These are phyloP conservation scores for Passiflora organensis DNA, from an alignment of 345 rosid genomes.

Conservation along the genomic window DNA sequence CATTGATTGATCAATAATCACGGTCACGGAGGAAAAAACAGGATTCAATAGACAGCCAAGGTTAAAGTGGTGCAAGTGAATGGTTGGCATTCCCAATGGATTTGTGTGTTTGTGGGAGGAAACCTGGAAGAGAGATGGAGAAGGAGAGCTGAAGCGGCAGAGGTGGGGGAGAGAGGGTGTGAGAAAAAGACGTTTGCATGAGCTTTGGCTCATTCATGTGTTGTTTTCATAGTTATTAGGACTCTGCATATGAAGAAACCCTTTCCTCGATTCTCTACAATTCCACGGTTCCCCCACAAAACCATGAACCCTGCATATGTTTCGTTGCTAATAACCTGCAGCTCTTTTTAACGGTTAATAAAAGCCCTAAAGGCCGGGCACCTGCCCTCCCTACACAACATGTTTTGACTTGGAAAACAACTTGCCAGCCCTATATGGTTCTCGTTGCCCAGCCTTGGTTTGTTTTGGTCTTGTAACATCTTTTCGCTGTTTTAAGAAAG, in stretches of 20 bases:
- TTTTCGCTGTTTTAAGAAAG: conserved; percentile 8
- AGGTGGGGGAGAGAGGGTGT: conserved; percentile 65
- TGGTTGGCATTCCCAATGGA: conserved; percentile 22
- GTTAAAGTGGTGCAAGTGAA: conserved; percentile 12
- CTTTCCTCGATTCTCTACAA: conserved; percentile 60
- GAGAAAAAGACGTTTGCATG: conserved; percentile 99
- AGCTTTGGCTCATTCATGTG: conserved; percentile 84
- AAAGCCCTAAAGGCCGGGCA: conserved; percentile 32
- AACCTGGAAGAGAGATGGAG: conserved; percentile 31
- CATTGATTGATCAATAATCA: conserved; percentile 12
- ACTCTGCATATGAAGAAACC: conserved; percentile 3
- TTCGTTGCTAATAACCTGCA: too few relatives aligned
- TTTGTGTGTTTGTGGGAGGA: conserved; percentile 3
- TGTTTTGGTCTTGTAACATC: conserved; percentile 12
- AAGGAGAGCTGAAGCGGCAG: conserved; percentile 65
- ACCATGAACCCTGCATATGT: neutral
- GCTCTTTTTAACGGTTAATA: neutral
- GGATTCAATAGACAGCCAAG: conserved; percentile 1
- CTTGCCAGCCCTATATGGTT: neutral
- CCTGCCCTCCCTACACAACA: neutral
- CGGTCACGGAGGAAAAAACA: conserved; percentile 11
- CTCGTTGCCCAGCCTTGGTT: conserved; percentile 1
- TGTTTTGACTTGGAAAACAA: conserved; percentile 1
- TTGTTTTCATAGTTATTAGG: conserved; percentile 70
- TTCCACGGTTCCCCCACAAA: conserved; percentile 17